phyloP scores from a whole-genome alignment of 2,329 filamentous ascomycete species.

The Hymenoscyphus linearis region DNA sequence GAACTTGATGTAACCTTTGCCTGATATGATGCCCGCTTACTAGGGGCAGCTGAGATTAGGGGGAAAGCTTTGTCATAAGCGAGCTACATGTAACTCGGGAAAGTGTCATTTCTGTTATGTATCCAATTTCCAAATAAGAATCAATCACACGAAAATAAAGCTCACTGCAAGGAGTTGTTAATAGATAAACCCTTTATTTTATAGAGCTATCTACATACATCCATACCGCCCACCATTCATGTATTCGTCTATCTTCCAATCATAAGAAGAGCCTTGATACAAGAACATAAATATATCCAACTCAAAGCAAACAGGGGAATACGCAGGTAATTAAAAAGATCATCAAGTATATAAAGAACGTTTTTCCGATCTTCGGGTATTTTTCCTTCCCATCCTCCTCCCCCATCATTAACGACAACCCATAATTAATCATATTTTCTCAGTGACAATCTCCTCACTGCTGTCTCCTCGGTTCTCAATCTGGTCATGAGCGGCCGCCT shows the following conservation, averaged over 20 bases:
- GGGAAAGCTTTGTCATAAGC: too few relatives aligned
- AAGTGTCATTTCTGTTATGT: too few relatives aligned
- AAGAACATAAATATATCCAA: neutral
- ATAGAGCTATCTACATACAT: neutral
- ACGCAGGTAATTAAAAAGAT: neutral
- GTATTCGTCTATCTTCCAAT: neutral
- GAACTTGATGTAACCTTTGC: too few relatives aligned
- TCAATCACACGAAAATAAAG: too few relatives aligned
- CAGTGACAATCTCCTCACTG: neutral
- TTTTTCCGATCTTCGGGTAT: neutral
- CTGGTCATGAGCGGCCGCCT: conserved; percentile 7
- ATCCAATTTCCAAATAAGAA: too few relatives aligned
- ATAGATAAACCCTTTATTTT: neutral
- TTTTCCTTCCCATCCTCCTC: neutral
- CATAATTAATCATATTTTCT: conserved; percentile 2
- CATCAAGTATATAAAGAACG: neutral
- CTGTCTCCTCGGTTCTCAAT: conserved; percentile 6
- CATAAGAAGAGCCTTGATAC: neutral
- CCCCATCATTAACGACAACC: neutral
- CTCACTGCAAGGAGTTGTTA: too few relatives aligned
- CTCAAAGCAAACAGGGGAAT: neutral
- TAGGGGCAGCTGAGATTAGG: too few relatives aligned
- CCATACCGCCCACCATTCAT: too few relatives aligned
- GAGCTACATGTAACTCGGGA: too few relatives aligned
- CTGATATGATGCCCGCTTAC: too few relatives aligned